Evolutionary conservation across 1,284 basidiomycete species (phyloP).

Genomic region (Golubevia pallescens): DNA sequence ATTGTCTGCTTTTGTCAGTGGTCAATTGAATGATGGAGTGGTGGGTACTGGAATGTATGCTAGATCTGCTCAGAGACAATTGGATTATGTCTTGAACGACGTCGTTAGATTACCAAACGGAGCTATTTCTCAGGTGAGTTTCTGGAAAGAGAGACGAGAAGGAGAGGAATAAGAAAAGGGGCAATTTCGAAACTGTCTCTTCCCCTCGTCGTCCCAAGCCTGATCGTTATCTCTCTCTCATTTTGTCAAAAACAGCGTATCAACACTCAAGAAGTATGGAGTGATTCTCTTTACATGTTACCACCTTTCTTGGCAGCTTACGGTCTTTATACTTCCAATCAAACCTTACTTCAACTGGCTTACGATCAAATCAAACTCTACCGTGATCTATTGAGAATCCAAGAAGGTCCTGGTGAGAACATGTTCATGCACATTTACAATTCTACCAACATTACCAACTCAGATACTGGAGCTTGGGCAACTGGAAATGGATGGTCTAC

Average conservation of each 20-base stretch:
- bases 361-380: slow-evolving; percentile 82
- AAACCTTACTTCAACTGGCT: slow-evolving; percentile 73
- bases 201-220: background rate
- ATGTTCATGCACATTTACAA: slow-evolving; percentile 48
- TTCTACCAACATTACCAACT: slow-evolving; percentile 19
- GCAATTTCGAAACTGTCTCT: too few relatives aligned
- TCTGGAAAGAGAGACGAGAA: too few relatives aligned
- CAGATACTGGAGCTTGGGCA: slow-evolving; percentile 69
- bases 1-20: slow-evolving; percentile 38
- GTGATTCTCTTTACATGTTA: slow-evolving; percentile 80
- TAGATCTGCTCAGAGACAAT: slow-evolving; percentile 25
- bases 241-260: background rate
- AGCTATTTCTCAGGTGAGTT: slow-evolving; percentile 38
- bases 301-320: slow-evolving; percentile 92
- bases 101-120: slow-evolving; percentile 29
- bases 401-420: slow-evolving; percentile 67
- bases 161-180: too few relatives aligned
- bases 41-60: slow-evolving; percentile 26
- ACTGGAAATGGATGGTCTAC: slow-evolving; percentile 86
- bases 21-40: slow-evolving; percentile 31
- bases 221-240: slow-evolving; percentile 4
- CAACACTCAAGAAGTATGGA: slow-evolving; percentile 6
- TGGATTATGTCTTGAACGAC: slow-evolving; percentile 33
- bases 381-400: slow-evolving; percentile 69
- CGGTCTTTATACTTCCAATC: slow-evolving; percentile 75